Evolutionary conservation across 1,284 basidiomycete genomes (phyloP), one percentile per base, ranked within the genome.

Genomic region (Earliella scabrosa): DNA sequence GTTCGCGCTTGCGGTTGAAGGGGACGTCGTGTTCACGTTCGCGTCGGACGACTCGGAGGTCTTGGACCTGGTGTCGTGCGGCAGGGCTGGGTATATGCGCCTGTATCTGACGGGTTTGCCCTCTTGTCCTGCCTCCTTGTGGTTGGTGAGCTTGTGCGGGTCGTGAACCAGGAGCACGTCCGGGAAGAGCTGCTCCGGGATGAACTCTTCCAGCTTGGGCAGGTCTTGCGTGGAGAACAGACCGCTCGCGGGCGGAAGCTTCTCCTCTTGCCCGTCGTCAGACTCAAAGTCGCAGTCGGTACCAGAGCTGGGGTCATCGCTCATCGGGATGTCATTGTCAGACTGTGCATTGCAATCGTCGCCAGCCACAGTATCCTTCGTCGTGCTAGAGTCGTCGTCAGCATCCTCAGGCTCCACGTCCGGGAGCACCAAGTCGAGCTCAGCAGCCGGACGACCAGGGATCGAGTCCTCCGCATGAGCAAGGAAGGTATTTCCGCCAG

Each of bases 111-210:
- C 43, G 4, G 59, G 56, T 9, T 46, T 34, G 29, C 36, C 27
- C 2, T 23, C 18, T 14, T 31, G 11, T 6, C 23, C 20, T 16
- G 23, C 2, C 11, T 26, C 23, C 24, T 18, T n/a, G 23, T 46
- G 44, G 16, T 29, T 39, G 4, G 59, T 55, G 34, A 59, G 35
- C 40, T 52, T 35, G 39, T 63, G 51, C 4, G 61, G 62, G 48
- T 71, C 68, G 58, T 71, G 64, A 7, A 74, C 73, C 24, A 71
- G 50, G 4, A 76, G 63, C 3, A 60, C 39, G 29, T 75, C 72
- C 13, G 73, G 74, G 43, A 74, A 66, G 47, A 60, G 68, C 18
- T 66, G 53, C 2, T 61, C 51, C 0, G 74, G 70, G 43, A 76
- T 70, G 54, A 66, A 68, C 36, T 71, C 67, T 50, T 74, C 71